These are phyloP conservation scores for Cyclospora cayetanensis DNA, from an alignment of 169 alveolate genomes.

Conservation along the genomic window DNA sequence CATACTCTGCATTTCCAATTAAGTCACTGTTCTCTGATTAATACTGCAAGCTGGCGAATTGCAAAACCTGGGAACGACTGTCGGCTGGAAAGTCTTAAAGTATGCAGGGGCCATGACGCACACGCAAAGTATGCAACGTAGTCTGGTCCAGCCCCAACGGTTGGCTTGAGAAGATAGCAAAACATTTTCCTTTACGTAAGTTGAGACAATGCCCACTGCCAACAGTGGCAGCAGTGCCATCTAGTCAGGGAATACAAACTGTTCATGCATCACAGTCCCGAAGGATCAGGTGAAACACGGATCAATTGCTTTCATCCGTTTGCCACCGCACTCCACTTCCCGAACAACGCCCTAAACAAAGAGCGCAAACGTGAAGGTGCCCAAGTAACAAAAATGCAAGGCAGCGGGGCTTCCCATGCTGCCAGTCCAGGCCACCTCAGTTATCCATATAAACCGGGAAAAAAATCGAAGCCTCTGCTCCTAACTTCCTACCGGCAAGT, in stretches of 20 bases:
- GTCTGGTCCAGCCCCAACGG: too few species aligned
- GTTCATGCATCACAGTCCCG: neutral
- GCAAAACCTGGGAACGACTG: too few species aligned
- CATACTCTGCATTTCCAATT: too few species aligned
- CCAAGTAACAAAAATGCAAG: neutral
- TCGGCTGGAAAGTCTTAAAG: too few species aligned
- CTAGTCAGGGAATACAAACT: constrained; percentile 59
- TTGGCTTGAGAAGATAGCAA: too few species aligned
- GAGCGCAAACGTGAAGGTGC: neutral
- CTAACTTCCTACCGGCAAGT: neutral
- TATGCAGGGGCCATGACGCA: too few species aligned
- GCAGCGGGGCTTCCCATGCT: neutral
- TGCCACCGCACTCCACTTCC: neutral
- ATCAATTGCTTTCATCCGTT: neutral
- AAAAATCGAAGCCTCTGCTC: neutral
- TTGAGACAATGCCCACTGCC: too few species aligned
- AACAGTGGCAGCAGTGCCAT: neutral
- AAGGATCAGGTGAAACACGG: constrained; percentile 49
- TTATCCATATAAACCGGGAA: neutral
- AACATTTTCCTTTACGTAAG: too few species aligned
- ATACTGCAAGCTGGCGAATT: too few species aligned
- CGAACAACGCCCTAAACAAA: neutral
- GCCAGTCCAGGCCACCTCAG: neutral
- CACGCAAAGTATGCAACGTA: too few species aligned
- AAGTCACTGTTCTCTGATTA: too few species aligned